These are phyloP conservation scores for Penicillium sp. DNA, from an alignment of 2,329 filamentous ascomycete genomes.

Conservation along the genomic window DNA sequence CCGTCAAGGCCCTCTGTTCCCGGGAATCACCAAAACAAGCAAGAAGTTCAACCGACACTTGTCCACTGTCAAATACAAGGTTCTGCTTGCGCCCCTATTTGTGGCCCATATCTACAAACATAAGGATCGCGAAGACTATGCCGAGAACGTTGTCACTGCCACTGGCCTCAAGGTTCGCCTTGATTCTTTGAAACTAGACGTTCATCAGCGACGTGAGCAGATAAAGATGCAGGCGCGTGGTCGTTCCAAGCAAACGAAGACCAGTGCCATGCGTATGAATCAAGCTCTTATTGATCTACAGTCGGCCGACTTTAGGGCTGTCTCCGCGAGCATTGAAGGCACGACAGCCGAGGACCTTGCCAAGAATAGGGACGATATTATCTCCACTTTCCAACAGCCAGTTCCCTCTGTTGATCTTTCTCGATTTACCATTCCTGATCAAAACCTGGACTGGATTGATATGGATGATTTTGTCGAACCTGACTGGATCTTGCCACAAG, in stretches of 20 bases:
- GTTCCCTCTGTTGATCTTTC: constrained; percentile 67
- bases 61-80: constrained; percentile 97
- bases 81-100: constrained; percentile 89
- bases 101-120: constrained; percentile 98
- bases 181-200: constrained; percentile 95
- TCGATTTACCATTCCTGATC: constrained; percentile 91
- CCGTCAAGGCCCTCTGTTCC: constrained; percentile 88
- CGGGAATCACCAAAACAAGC: constrained; percentile 90
- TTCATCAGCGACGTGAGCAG: constrained; percentile 91
- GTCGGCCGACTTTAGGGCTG: constrained; percentile 86
- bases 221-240: constrained; percentile 82
- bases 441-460: constrained; percentile 95
- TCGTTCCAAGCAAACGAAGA: constrained; percentile 75
- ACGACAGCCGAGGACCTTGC: constrained; percentile 78
- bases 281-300: constrained; percentile 91
- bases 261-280: constrained; percentile 94
- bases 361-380: constrained; percentile 59
- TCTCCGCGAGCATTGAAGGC: constrained; percentile 86
- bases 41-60: constrained; percentile 98
- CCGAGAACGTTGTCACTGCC: constrained; percentile 77
- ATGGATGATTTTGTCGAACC: constrained; percentile 99
- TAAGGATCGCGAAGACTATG: constrained; percentile 88
- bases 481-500: constrained; percentile 91
- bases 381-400: constrained; percentile 60
- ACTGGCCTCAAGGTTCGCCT: constrained; percentile 96